Percentiles rank a stretch among this genome's conserved stretches.
These are phyloP conservation scores for Lactifluus hygrophoroides DNA, from an alignment of 768 basidiomycete genomes.

Conservation along the genomic window DNA sequence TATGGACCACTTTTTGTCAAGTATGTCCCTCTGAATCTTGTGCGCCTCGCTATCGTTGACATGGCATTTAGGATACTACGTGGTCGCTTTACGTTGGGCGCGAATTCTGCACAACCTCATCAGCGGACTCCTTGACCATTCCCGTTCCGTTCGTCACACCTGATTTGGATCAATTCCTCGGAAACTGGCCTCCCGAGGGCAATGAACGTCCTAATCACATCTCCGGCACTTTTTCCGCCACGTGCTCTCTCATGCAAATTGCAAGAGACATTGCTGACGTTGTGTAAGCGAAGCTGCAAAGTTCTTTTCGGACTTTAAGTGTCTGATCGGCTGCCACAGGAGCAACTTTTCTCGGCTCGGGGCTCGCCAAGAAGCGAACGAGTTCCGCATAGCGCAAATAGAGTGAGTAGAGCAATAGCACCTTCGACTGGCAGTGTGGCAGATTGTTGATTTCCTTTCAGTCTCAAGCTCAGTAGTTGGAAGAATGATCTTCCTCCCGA, in stretches of 20 bases:
- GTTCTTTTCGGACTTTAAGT: not conserved
- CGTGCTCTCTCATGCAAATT: constrained; percentile 19
- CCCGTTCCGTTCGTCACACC: constrained; percentile 41
- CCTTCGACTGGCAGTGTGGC: not conserved
- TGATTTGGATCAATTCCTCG: constrained; percentile 42
- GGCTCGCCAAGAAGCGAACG: constrained; percentile 8
- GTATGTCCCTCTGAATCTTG: constrained; percentile 24
- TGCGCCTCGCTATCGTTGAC: not conserved
- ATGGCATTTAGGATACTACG: constrained; percentile 41
- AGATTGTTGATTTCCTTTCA: not conserved
- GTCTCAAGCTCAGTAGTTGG: constrained; percentile 20
- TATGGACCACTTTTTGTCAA: constrained; percentile 52
- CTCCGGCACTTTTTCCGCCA: constrained; percentile 17
- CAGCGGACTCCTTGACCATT: constrained; percentile 31
- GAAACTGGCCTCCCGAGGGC: constrained; percentile 35
- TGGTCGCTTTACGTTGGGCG: constrained; percentile 63
- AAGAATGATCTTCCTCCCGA: constrained; percentile 16
- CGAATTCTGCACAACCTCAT: constrained; percentile 42
- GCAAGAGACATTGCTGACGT: constrained; percentile 16
- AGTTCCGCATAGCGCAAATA: constrained; percentile 18
- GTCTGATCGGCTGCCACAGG: constrained; percentile 4
- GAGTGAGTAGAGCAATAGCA: constrained; percentile 7
- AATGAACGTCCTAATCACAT: constrained; percentile 9
- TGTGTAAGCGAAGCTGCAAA: constrained; percentile 5
- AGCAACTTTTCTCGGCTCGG: constrained; percentile 18